Conservation (phyloP, 805 yeast genomes). For the Spathaspora arborariae region DNA sequence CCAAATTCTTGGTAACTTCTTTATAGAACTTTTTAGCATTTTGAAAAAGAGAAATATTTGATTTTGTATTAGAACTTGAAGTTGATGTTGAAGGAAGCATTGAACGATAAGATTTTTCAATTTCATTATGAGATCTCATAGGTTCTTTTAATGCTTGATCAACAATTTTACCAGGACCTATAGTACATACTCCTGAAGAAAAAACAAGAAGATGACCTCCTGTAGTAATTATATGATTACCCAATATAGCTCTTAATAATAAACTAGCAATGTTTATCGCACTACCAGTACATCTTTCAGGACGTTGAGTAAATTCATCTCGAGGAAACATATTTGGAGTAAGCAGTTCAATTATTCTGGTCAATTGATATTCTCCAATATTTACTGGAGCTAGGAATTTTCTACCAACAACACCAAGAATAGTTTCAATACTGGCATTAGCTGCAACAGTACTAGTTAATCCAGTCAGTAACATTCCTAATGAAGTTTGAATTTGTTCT, state of each 20-base stretch:
- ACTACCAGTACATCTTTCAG: conserved; percentile 54
- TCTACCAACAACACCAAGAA: conserved; percentile 13
- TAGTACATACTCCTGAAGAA: conserved; percentile 62
- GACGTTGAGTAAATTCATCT: conserved; percentile 39
- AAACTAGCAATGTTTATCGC: conserved; percentile 49
- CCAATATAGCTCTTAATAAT: conserved; percentile 34
- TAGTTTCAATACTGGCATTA: neutral
- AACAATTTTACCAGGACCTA: conserved; percentile 63
- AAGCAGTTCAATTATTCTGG: conserved; percentile 46
- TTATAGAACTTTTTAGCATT: conserved; percentile 46
- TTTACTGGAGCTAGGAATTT: conserved; percentile 47
- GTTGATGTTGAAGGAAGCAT: conserved; percentile 24
- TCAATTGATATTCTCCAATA: conserved; percentile 48
- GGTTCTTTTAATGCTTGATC: conserved; percentile 56
- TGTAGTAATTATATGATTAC: conserved; percentile 32
- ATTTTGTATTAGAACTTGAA: conserved; percentile 32
- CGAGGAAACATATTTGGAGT: conserved; percentile 48
- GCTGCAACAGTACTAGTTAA: conserved; percentile 9
- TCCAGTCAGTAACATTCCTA: conserved; percentile 41
- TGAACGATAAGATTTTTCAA: conserved; percentile 36
- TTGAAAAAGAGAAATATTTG: conserved; percentile 26
- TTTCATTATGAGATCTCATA: conserved; percentile 63
- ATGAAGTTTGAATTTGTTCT: conserved; percentile 42
- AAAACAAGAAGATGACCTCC: conserved; percentile 56
- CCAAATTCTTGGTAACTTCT: conserved; percentile 44